phyloP scores from a whole-genome alignment of 306 rosid species.

The Dalbergia cochinchinensis region DNA sequence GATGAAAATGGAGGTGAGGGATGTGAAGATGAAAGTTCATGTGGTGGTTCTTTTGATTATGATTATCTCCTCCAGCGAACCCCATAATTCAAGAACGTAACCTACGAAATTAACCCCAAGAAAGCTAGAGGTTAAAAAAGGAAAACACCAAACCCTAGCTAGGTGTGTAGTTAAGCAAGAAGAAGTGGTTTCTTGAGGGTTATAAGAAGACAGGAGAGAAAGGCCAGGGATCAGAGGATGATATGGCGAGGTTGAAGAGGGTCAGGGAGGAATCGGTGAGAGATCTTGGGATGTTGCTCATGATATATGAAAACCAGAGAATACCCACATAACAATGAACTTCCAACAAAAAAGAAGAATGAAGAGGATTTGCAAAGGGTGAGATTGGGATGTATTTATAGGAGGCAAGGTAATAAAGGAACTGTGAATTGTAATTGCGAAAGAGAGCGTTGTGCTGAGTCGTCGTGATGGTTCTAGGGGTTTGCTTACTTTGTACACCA shows the following conservation, averaged over 20 bases:
- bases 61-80: constrained; percentile 18
- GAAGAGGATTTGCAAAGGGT: constrained; percentile 41
- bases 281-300: constrained; percentile 93
- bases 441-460: constrained; percentile 28
- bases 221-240: constrained; percentile 95
- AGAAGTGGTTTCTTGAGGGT: constrained; percentile 15
- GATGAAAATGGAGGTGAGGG: constrained; percentile 60
- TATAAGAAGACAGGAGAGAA: constrained; percentile 75
- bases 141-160: not conserved
- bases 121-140: not conserved
- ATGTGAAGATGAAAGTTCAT: constrained; percentile 68
- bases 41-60: constrained; percentile 10
- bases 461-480: constrained; percentile 59
- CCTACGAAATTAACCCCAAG: not conserved
- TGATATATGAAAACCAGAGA: constrained; percentile 47
- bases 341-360: not conserved
- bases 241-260: constrained; percentile 83
- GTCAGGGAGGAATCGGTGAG: constrained; percentile 77
- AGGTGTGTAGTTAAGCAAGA: not conserved
- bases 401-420: too few species aligned
- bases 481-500: constrained; percentile 64
- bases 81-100: constrained; percentile 58
- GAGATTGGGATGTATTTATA: constrained; percentile 47
- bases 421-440: not conserved
- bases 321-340: constrained; percentile 57